Conservation (phyloP, 768 basidiomycete species). For the Cyclocybe aegerita region DNA sequence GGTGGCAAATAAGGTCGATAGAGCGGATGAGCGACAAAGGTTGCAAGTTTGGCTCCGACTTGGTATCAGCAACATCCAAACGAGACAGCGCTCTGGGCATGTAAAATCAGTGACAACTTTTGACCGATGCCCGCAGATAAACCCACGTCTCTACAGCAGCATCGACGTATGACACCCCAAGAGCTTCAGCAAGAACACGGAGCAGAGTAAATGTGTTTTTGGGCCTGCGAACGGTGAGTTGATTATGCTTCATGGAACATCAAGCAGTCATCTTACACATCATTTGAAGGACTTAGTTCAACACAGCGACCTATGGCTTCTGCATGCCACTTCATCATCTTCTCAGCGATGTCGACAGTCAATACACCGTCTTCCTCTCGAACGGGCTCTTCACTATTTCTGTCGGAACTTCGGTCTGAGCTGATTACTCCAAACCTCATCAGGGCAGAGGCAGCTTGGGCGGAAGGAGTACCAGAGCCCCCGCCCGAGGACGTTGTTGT, state of each 20-base stretch:
- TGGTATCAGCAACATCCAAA: conserved; percentile 72
- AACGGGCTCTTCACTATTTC: conserved; percentile 63
- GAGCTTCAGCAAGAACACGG: conserved; percentile 82
- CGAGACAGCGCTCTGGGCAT: conserved; percentile 61
- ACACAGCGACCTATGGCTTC: conserved; percentile 95
- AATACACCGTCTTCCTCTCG: conserved; percentile 83
- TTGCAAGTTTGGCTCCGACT: conserved; percentile 78
- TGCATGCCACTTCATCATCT: conserved; percentile 96
- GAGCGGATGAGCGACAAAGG: conserved; percentile 61
- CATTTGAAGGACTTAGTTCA: conserved; percentile 77
- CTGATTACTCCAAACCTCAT: conserved; percentile 88
- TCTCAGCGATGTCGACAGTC: conserved; percentile 75
- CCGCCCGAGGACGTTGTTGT: conserved; percentile 62
- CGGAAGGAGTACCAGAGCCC: conserved; percentile 65
- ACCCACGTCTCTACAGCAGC: conserved; percentile 90
- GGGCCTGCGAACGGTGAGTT: conserved; percentile 50
- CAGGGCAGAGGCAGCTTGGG: conserved; percentile 84
- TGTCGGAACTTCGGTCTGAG: conserved; percentile 48
- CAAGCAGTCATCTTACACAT: conserved; percentile 63
- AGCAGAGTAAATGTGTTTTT: conserved; percentile 87
- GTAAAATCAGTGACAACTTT: conserved; percentile 7
- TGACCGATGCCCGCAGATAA: no score
- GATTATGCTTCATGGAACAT: neutral
- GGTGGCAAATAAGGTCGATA: conserved; percentile 86
- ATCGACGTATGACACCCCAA: conserved; percentile 83